phyloP scores from a whole-genome alignment of 2,329 filamentous ascomycete genomes.

The Colletotrichum echinochloae region DNA sequence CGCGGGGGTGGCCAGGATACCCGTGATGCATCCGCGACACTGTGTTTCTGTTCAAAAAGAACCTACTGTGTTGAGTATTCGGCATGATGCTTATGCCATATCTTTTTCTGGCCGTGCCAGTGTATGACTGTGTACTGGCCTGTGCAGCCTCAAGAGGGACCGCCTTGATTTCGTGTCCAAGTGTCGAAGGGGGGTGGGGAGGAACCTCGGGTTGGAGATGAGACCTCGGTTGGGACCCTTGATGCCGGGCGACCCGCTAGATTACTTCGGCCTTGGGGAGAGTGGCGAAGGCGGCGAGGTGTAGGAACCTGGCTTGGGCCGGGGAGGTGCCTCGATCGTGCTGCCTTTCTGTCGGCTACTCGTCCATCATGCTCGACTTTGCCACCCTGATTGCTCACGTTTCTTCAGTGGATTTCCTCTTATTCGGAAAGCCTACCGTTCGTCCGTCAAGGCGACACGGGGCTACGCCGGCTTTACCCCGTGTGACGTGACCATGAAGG shows the following conservation, averaged over 20 bases:
- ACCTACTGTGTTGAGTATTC: no score
- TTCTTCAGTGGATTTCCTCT: not conserved
- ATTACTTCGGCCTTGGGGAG: not conserved
- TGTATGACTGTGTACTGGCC: no score
- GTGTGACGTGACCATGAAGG: not conserved
- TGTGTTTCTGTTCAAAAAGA: no score
- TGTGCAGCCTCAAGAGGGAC: no score
- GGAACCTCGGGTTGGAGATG: not conserved
- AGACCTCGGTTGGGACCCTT: slow-evolving; percentile 8
- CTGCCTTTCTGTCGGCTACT: not conserved
- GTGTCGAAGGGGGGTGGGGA: no score
- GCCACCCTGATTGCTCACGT: no score
- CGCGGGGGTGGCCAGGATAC: no score
- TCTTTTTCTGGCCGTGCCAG: no score
- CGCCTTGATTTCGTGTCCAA: no score
- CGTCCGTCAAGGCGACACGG: not conserved
- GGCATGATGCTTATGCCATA: no score
- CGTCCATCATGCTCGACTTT: not conserved
- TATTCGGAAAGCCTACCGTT: not conserved
- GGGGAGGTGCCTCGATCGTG: not conserved
- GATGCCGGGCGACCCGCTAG: not conserved
- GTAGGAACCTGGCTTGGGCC: not conserved
- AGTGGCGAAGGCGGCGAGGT: not conserved
- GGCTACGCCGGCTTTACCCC: not conserved
- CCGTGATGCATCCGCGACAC: no score